Percentiles rank a stretch among this genome's conserved stretches.
These are phyloP conservation scores for Rutidosis leptorrhynchoides DNA, from an alignment of 129 eudicot species.

Conservation along the genomic window DNA sequence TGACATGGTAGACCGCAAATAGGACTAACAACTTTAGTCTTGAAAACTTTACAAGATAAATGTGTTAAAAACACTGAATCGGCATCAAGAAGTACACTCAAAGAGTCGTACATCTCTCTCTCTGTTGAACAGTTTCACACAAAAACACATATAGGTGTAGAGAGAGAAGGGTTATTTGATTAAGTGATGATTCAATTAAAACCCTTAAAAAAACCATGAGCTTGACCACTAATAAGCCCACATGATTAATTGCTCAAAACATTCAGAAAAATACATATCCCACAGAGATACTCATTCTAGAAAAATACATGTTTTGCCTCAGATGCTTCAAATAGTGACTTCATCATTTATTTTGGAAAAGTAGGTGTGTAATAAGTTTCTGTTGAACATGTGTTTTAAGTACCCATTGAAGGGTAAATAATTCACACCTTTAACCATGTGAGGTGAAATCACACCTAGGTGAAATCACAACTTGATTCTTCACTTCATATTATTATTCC, in stretches of 20 bases:
- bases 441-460: no score
- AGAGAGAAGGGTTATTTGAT: constrained; percentile 13
- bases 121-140: constrained; percentile 10
- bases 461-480: no score
- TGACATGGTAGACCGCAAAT: no score
- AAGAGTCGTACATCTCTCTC: constrained; percentile 46
- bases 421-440: no score
- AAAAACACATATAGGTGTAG: constrained; percentile 8
- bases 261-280: constrained; percentile 31
- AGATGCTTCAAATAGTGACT: no score
- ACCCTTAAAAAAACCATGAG: constrained; percentile 29
- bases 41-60: constrained; percentile 22
- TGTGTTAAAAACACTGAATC: constrained; percentile 33
- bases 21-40: no score
- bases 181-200: constrained; percentile 29
- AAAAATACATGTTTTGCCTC: no score
- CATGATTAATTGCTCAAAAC: constrained; percentile 31
- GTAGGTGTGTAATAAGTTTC: no score
- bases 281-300: constrained; percentile 34
- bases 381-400: no score
- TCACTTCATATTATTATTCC: no score
- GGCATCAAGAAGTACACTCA: constrained; percentile 28
- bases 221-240: constrained; percentile 35
- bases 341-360: no score
- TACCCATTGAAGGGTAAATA: no score